Evolutionary conservation across 768 basidiomycete species (phyloP).

Genomic region (Boletus pseudo-olivaceus): DNA sequence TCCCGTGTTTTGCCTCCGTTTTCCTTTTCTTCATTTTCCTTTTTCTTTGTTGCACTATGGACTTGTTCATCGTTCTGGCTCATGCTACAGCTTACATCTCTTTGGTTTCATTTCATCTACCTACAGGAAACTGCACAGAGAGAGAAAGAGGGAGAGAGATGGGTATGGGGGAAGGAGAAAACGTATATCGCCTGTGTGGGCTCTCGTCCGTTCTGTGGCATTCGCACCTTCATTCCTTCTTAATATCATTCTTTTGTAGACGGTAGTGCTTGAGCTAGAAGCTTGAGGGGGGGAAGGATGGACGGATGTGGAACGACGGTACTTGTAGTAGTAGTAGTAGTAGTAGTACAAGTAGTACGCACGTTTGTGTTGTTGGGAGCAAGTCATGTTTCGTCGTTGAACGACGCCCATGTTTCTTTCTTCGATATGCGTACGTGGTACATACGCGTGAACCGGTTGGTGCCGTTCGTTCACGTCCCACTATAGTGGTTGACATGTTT

Average conservation of each 20-base stretch:
- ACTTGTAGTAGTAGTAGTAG: background rate
- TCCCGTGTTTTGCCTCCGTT: background rate
- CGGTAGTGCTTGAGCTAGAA: slow-evolving; percentile 5
- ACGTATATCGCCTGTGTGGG: slow-evolving; percentile 9
- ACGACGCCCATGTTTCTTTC: background rate
- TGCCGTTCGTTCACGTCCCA: no score
- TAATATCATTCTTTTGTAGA: slow-evolving; percentile 27
- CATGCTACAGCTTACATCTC: slow-evolving; percentile 13
- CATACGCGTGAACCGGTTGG: no score
- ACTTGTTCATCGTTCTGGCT: slow-evolving; percentile 8
- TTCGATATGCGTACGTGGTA: no score
- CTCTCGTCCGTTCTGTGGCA: slow-evolving; percentile 3
- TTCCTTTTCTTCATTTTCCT: background rate
- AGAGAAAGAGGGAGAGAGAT: background rate
- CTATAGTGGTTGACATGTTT: no score
- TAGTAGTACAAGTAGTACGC: background rate
- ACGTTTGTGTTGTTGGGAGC: background rate
- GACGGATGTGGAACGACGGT: no score
- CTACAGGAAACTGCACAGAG: slow-evolving; percentile 4
- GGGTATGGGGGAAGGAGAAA: background rate
- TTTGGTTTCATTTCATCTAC: slow-evolving; percentile 3
- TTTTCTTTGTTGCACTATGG: slow-evolving; percentile 11
- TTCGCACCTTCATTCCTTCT: slow-evolving; percentile 25
- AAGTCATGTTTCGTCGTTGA: slow-evolving; percentile 7
- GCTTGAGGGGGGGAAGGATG: background rate